Evolutionary conservation across 192 early-diverging fungal species (phyloP), one percentile per base, ranked within the genome.

Genomic region (Entomortierella parvispora): DNA sequence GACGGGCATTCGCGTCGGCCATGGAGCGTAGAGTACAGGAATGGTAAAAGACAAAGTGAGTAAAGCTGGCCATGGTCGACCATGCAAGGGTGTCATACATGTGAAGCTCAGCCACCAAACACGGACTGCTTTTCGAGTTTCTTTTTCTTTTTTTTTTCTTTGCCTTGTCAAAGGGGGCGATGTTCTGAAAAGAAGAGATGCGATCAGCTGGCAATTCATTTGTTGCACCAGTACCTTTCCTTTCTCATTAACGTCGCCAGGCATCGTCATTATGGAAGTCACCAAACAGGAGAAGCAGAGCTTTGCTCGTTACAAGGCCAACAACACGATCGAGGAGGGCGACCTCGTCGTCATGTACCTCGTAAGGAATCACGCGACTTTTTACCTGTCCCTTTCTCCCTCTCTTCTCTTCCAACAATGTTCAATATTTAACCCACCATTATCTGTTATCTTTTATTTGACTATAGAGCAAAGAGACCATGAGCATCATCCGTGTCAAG

Each of bases 321-420:
- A 56, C 67, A 56, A 77, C 60, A 77, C 43, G 14, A 92, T 96
- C 62, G 90, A 91, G 62, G 86, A 88, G 23, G 95, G 93, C 52
- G 95, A 97, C 76, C 80, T 85, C 42, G 90, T 93, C 32, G 88
- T 95, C 65, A 76, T 88, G 20, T 95, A 91, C 68, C 56, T 92
- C 59, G 92, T 93, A 89, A 59, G 69, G 43, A 15, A 37, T 28
- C 43, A 26, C 23, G 29, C 58, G 25, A 61, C 25, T n/a, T n/a
- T n/a, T n/a, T n/a, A n/a, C n/a, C n/a, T n/a, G n/a, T n/a, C n/a
- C n/a, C n/a, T n/a, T n/a, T n/a, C n/a, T n/a, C n/a, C n/a, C n/a
- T n/a, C n/a, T n/a, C n/a, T n/a, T n/a, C n/a, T n/a, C n/a, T n/a
- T n/a, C n/a, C n/a, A n/a, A n/a, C n/a, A n/a, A n/a, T n/a, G n/a